These are phyloP conservation scores for Trichoderma sp. DNA, from an alignment of 2,329 filamentous ascomycete genomes.

Conservation along the genomic window DNA sequence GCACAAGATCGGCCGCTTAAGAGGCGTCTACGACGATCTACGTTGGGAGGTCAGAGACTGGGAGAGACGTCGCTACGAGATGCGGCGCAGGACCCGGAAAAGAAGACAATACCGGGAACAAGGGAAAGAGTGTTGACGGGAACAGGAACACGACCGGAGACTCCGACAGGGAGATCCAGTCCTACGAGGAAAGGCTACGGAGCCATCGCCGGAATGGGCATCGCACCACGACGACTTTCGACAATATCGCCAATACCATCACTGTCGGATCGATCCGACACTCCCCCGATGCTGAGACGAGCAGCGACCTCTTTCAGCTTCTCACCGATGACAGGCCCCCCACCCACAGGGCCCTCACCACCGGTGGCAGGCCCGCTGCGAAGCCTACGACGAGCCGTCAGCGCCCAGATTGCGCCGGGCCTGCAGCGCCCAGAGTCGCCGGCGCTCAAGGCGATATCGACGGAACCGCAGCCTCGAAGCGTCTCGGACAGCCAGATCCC, in stretches of 20 bases:
- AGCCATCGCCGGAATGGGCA: conserved; percentile 30
- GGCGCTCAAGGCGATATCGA: conserved; percentile 3
- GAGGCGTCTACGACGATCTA: conserved; percentile 40
- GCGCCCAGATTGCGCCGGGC: conserved; percentile 13
- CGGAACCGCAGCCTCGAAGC: conserved; percentile 34
- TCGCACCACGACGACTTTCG: conserved; percentile 16
- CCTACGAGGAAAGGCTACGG: conserved; percentile 39
- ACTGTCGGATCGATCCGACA: conserved; percentile 25
- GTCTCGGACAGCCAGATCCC: conserved; percentile 43
- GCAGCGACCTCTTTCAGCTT: conserved; percentile 6
- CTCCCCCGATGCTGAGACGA: conserved; percentile 18
- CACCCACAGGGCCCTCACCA: conserved; percentile 6
- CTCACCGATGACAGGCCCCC: conserved; percentile 5
- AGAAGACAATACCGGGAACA: conserved; percentile 36
- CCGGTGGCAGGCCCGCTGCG: conserved; percentile 9
- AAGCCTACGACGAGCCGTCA: conserved; percentile 10
- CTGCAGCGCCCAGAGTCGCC: conserved; percentile 20
- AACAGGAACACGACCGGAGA: conserved; percentile 30
- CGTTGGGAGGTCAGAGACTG: conserved; percentile 38
- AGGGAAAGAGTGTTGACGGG: conserved; percentile 30
- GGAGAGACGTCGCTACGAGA: conserved; percentile 41
- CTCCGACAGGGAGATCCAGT: conserved; percentile 25
- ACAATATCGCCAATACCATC: conserved; percentile 19
- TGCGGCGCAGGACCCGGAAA: conserved; percentile 52
- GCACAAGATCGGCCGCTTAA: conserved; percentile 8